Conservation (phyloP, 1,139 yeast species). For the Candida buenavistaensis region DNA sequence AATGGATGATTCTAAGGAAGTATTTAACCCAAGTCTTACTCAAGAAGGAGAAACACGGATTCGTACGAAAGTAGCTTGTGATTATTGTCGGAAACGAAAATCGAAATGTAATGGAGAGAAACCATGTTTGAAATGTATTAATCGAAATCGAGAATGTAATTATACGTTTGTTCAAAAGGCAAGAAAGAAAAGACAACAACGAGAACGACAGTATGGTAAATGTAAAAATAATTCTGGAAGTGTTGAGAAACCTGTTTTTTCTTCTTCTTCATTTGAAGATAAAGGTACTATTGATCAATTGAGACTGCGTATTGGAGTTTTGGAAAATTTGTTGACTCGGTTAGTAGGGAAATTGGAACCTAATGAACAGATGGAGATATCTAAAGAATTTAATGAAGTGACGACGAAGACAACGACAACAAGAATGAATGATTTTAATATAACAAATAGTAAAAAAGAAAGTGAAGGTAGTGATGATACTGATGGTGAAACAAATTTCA, state of each 20-base stretch:
- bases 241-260: too few relatives aligned
- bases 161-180: constrained; percentile 22
- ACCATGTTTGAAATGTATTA: constrained; percentile 47
- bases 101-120: constrained; percentile 50
- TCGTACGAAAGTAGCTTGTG: constrained; percentile 54
- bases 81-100: constrained; percentile 49
- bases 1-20: not conserved
- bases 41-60: constrained; percentile 13
- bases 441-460: constrained; percentile 2
- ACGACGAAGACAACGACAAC: not conserved
- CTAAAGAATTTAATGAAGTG: constrained; percentile 2
- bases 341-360: constrained; percentile 14
- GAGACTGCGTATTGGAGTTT: constrained; percentile 11
- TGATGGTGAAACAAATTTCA: not conserved
- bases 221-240: constrained; percentile 2
- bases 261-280: too few relatives aligned
- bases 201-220: too few relatives aligned
- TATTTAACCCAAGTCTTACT: constrained; percentile 8
- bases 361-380: constrained; percentile 1
- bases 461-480: constrained; percentile 6
- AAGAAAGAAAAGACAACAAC: constrained; percentile 15
- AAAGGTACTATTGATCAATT: constrained; percentile 10
- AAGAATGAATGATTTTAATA: not conserved
- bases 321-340: constrained; percentile 12
- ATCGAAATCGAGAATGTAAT: constrained; percentile 23